A percentile compares a stretch with the other conserved stretches of the same genome.
Evolutionary conservation across 257 asterid genomes (phyloP).

Genomic region (Dorcoceras hygrometricum): DNA sequence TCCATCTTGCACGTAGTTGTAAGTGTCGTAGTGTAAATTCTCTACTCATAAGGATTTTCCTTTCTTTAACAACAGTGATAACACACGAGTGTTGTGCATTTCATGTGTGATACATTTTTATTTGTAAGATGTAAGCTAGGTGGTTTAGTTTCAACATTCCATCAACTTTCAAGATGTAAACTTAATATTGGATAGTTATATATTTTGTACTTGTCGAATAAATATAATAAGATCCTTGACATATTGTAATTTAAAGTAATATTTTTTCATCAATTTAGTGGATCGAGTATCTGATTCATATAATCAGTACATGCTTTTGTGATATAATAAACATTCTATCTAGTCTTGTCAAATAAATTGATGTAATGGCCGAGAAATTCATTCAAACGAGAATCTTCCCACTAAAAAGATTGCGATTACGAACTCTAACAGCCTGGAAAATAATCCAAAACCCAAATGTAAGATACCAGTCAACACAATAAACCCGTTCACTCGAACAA

Average conservation of each 20-base stretch:
- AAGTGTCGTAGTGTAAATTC: conserved; percentile 15
- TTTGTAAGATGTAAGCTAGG: background rate
- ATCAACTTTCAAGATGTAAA: too few relatives aligned
- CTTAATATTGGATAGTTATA: too few relatives aligned
- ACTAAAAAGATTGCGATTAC: background rate
- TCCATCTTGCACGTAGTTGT: background rate
- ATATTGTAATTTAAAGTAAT: too few relatives aligned
- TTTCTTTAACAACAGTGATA: background rate
- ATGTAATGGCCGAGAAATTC: too few relatives aligned
- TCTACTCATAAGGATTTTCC: background rate
- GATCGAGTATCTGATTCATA: too few relatives aligned
- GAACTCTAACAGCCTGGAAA: background rate
- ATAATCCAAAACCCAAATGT: background rate
- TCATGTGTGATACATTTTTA: background rate
- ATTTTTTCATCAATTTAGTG: too few relatives aligned
- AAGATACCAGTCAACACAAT: background rate
- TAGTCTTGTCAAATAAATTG: too few relatives aligned
- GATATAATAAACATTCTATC: too few relatives aligned
- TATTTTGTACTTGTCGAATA: too few relatives aligned
- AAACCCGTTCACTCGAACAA: background rate
- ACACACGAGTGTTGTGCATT: background rate
- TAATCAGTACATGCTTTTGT: too few relatives aligned
- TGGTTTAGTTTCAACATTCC: background rate
- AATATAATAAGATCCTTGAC: too few relatives aligned
- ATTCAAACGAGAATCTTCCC: too few relatives aligned